These are phyloP conservation scores for Tolypocladium tropicale DNA, from an alignment of 2,329 filamentous ascomycete genomes.

Conservation along the genomic window DNA sequence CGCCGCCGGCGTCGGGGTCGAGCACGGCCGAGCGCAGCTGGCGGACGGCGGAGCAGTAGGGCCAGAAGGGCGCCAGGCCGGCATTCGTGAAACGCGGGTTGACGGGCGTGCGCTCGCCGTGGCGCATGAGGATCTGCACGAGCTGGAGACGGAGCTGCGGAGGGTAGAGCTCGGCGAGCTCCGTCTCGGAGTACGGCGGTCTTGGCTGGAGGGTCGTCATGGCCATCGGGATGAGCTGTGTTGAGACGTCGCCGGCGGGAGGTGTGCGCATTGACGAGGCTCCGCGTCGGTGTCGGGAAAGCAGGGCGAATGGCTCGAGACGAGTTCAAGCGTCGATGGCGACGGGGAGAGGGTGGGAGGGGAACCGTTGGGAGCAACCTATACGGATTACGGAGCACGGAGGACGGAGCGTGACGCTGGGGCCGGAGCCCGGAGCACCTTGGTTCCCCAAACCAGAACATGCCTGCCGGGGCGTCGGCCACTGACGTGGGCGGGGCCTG, in stretches of 20 bases:
- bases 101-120: conserved; percentile 77
- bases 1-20: conserved; percentile 23
- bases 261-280: not conserved
- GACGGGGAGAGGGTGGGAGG: not conserved
- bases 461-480: not conserved
- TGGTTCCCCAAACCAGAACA: too few relatives aligned
- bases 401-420: too few relatives aligned
- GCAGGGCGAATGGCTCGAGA: not conserved
- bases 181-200: conserved; percentile 66
- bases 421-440: too few relatives aligned
- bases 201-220: conserved; percentile 77
- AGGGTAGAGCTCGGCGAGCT: conserved; percentile 76
- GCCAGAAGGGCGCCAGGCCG: conserved; percentile 64
- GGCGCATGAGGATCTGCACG: conserved; percentile 77
- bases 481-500: not conserved
- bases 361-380: not conserved
- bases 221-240: conserved; percentile 1
- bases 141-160: conserved; percentile 69
- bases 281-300: not conserved
- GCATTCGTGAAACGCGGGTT: conserved; percentile 79
- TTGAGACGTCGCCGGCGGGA: not conserved
- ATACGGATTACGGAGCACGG: not conserved
- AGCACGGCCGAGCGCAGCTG: conserved; percentile 51
- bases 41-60: conserved; percentile 73
- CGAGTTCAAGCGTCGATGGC: not conserved